Evolutionary conservation across 2,329 filamentous ascomycete species (phyloP).

Genomic region (Cytospora chrysosperma): DNA sequence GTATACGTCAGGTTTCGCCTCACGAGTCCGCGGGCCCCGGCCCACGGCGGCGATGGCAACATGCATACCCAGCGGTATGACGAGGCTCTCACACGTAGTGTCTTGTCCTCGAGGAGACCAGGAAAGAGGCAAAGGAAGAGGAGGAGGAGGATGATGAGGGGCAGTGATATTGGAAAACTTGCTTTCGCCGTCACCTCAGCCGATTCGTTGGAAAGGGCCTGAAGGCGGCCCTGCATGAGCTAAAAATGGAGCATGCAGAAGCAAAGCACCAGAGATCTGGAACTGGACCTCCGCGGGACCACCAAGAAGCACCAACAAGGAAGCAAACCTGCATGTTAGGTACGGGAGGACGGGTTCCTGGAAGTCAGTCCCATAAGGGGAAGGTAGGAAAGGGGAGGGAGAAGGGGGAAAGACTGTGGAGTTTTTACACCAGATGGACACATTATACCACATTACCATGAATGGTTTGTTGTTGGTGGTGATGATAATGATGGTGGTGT

Average conservation of each 20-base stretch:
- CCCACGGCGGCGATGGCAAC: neutral
- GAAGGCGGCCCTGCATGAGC: conserved; percentile 6
- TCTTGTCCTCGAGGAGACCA: too few relatives aligned
- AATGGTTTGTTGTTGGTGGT: neutral
- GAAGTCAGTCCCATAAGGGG: neutral
- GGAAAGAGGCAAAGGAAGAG: too few relatives aligned
- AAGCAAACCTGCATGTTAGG: neutral
- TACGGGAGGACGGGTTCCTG: neutral
- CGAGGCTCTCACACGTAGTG: conserved; percentile 2
- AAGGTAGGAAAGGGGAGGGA: neutral
- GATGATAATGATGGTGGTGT: too few relatives aligned
- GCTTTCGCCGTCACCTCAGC: conserved; percentile 19
- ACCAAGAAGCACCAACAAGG: neutral
- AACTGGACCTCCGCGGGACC: neutral
- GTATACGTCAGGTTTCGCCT: neutral
- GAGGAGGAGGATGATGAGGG: neutral
- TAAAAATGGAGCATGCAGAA: conserved; percentile 21
- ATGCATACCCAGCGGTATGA: conserved; percentile 7
- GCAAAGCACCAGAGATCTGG: conserved; percentile 16
- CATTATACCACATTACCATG: neutral
- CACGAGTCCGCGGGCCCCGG: neutral
- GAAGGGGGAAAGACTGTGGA: neutral
- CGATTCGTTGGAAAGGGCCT: conserved; percentile 10
- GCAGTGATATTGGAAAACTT: conserved; percentile 8
- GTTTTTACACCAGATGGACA: neutral